Conservation (phyloP, 257 asterid genomes). For the Petunia secreta region DNA sequence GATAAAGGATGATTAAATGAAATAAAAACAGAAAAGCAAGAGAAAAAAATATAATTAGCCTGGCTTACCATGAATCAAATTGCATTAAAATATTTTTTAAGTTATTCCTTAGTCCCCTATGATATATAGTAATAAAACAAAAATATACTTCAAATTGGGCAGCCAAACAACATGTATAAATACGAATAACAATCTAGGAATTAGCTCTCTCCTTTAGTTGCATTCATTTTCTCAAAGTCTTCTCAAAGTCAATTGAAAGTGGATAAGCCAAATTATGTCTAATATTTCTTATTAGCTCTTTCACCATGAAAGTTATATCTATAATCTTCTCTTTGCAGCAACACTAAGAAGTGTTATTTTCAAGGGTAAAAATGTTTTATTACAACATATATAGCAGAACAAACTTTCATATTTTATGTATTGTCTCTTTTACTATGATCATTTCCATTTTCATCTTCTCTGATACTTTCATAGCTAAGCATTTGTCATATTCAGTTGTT, state of each 20-base stretch:
- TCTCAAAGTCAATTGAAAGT: too few species aligned
- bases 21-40: background rate
- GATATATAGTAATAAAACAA: background rate
- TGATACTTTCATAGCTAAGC: conserved; percentile 33
- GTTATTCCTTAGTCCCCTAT: background rate
- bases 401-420: conserved; percentile 41
- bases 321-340: background rate
- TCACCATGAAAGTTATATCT: background rate
- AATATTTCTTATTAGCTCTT: background rate
- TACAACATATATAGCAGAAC: conserved; percentile 31
- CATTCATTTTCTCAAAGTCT: too few species aligned
- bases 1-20: too few species aligned
- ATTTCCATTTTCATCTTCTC: conserved; percentile 40
- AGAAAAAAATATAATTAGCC: too few species aligned
- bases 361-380: conserved; percentile 37
- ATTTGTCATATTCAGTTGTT: conserved; percentile 30
- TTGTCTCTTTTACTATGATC: conserved; percentile 35
- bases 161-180: background rate
- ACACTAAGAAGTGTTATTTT: background rate
- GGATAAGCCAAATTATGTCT: background rate
- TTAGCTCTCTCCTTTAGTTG: too few species aligned
- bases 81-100: background rate
- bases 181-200: too few species aligned
- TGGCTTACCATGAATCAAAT: background rate
- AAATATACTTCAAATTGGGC: background rate